Conservation (phyloP, 2,329 filamentous ascomycete species). For the Colletotrichum nymphaeae region DNA sequence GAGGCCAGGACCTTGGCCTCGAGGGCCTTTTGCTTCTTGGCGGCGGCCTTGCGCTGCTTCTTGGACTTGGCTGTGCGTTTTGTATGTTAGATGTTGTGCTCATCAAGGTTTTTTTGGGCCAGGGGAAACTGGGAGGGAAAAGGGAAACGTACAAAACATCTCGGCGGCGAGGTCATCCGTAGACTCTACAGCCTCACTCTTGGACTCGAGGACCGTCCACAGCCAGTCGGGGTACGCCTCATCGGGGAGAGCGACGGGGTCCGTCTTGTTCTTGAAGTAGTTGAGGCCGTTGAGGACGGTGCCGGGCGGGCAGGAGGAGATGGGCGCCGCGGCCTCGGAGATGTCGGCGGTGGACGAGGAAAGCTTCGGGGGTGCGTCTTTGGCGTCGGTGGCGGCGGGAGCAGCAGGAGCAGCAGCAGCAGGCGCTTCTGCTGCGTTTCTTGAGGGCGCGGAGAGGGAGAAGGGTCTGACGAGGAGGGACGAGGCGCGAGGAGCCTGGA, state of each 20-base stretch:
- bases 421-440: slow-evolving; percentile 20
- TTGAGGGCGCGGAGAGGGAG: slow-evolving; percentile 48
- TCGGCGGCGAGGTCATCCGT: slow-evolving; percentile 72
- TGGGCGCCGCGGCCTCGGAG: slow-evolving; percentile 43
- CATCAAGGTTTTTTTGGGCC: neutral
- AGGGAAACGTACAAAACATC: slow-evolving; percentile 77
- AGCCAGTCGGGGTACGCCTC: slow-evolving; percentile 84
- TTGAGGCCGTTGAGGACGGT: slow-evolving; percentile 80
- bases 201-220: slow-evolving; percentile 76
- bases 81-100: neutral
- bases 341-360: slow-evolving; percentile 44
- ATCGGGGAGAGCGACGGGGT: slow-evolving; percentile 80
- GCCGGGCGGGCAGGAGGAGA: slow-evolving; percentile 72
- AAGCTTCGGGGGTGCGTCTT: slow-evolving; percentile 41
- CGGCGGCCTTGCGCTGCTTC: slow-evolving; percentile 79
- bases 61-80: slow-evolving; percentile 78
- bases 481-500: slow-evolving; percentile 32
- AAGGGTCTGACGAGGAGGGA: slow-evolving; percentile 48
- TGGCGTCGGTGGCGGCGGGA: slow-evolving; percentile 43
- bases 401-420: slow-evolving; percentile 26
- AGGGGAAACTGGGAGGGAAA: neutral
- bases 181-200: slow-evolving; percentile 62
- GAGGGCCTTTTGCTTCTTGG: slow-evolving; percentile 68
- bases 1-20: slow-evolving; percentile 72
- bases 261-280: slow-evolving; percentile 78